phyloP scores from a whole-genome alignment of 2,329 filamentous ascomycete genomes.

The Macrophomina tecta region DNA sequence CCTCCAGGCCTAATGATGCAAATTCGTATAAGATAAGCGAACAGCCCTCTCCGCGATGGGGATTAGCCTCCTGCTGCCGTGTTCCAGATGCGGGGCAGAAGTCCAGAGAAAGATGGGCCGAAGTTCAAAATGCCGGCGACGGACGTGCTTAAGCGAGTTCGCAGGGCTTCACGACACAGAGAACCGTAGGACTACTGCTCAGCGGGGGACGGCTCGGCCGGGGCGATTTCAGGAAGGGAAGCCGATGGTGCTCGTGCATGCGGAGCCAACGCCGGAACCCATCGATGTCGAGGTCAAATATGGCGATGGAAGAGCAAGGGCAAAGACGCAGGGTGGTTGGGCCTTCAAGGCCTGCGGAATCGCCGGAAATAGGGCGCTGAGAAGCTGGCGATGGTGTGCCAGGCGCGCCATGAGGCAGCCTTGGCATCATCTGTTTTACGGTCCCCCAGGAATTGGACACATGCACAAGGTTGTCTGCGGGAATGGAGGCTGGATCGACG shows the following conservation, averaged over 20 bases:
- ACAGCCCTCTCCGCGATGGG: background rate
- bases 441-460: background rate
- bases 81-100: background rate
- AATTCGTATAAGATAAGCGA: background rate
- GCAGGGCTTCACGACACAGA: slow-evolving; percentile 2
- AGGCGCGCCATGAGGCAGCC: too few relatives aligned
- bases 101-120: background rate
- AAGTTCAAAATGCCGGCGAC: background rate
- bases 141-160: slow-evolving; percentile 8
- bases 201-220: background rate
- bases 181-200: background rate
- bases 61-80: background rate
- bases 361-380: background rate
- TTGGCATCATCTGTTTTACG: background rate
- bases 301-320: background rate
- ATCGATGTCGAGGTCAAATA: background rate
- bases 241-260: background rate
- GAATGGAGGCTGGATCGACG: background rate
- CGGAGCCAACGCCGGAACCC: background rate
- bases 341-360: too few relatives aligned
- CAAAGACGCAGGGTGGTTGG: background rate
- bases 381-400: background rate
- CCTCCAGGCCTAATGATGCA: background rate
- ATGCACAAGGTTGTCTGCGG: background rate
- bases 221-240: background rate